Base-by-base conservation (phyloP, 495 filamentous ascomycete species). In the Penicillium macrosclerotiorum region DNA sequence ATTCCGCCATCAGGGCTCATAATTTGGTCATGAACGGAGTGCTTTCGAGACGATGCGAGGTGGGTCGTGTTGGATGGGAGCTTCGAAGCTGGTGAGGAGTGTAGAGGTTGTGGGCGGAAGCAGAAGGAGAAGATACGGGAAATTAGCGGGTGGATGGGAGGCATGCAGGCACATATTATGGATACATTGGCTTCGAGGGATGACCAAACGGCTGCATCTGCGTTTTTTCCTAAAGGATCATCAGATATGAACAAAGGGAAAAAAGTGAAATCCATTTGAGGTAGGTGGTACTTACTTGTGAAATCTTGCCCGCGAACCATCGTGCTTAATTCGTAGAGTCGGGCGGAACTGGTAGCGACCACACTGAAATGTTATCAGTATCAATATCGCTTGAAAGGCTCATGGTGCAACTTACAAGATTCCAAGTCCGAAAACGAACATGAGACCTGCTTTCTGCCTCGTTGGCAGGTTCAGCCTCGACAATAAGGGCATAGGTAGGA, bases 81-180 rank as follows among this genome's bases (percentile, higher is more conserved):
- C 49, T 63, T 51, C 54, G 57, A 47, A 5, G 39, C 33, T 6
- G 46, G 42, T 1, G 47, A 47, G 17, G 52, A 48, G 37, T 52
- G 47, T 0, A 59, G 17, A 19, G 58, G 55, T 26, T 37, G 43
- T 3, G 59, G 40, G 35, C 50, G 47, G 55, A 58, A 63, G 48
- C 31, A 64, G 34, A 27, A 60, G 35, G 90, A 89, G 38, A 90
- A 73, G 42, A 89, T 75, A n/a, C 78, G 78, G 16, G 84, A 80
- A 39, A 89, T 70, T 26, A 95, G 70, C 7, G 90, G 90, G 49
- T 91, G 89, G 27, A 95, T 67, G 0, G 83, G 86, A 7, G 89
- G 88, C 11, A 95, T 80, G 55, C 88, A 92, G 36, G 85, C 87
- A 54, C 88, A 91, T 47, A 90, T 82, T 47, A 95, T 91, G 32